Base-by-base conservation (phyloP, 768 basidiomycete genomes). In the Hebeloma cylindrosporum region DNA sequence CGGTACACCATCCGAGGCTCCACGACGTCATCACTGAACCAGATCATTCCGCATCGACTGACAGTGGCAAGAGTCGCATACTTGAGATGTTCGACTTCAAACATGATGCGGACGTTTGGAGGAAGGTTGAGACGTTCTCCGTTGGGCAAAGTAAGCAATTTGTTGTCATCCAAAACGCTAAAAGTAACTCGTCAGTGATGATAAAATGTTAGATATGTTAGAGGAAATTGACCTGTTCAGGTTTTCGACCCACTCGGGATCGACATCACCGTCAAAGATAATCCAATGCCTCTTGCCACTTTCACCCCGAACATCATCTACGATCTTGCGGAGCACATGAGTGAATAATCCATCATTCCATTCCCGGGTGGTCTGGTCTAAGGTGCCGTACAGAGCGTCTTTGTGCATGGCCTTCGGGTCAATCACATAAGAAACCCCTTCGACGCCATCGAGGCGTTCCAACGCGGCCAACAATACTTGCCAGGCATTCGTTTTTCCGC, bases 201-300 rank as follows among this genome's bases (percentile, higher is more conserved):
- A 20, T 26, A 17, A 27, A 44, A 26, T 31, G 5, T 47, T 23
- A 37, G 40, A 27, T 42, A 7, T 26, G 6, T 17, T 34, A 27
- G 45, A 44, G n/a, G 1, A 23, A 22, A 69, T 77, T 40, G 25
- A 89, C 96, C 94, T 97, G 69, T 99, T 99, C 67, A 99, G 67
- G 66, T 99, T 99, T 68, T 99, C 96, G 2, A 99, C 96, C 96
- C 96, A 98, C 68, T 99, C 96, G 0, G 95, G 96, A 73, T 99
- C 96, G 31, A 99, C 96, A 57, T 99, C 96, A 46, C 96, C 96
- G 60, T 99, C 96, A 52, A 99, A 99, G 48, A 99, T 88, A 56
- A 99, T 99, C 96, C 95, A 99, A 60, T 98, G 96, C 23, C 96
- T 73, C 70, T 95, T 97, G 13, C 81, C 77, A 62, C 92, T 96